phyloP scores from a whole-genome alignment of 148 eudicot genomes.

The Oxyria digyna region DNA sequence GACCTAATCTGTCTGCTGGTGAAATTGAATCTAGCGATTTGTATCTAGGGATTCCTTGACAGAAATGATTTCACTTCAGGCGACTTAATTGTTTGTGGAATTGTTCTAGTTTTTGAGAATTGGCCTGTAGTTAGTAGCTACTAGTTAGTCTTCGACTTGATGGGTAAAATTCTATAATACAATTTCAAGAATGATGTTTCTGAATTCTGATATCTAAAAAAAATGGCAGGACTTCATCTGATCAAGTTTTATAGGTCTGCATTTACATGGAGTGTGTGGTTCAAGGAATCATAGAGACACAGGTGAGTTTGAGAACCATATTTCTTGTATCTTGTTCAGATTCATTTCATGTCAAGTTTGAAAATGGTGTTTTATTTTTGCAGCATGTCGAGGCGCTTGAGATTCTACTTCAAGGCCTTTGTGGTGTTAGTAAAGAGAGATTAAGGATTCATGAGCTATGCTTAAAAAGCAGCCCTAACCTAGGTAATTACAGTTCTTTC shows the following conservation, averaged over 20 bases:
- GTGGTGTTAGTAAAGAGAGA: constrained; percentile 66
- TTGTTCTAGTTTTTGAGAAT: not conserved
- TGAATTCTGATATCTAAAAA: not conserved
- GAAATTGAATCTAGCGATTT: no score
- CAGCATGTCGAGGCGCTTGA: constrained; percentile 98
- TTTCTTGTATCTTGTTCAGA: not conserved
- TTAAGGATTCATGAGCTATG: constrained; percentile 77
- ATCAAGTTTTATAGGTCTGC: not conserved
- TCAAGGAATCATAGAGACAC: constrained; percentile 87
- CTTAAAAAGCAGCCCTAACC: constrained; percentile 69
- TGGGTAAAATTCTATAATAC: no score
- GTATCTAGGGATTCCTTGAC: not conserved
- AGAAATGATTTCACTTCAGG: not conserved
- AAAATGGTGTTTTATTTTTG: constrained; percentile 9
- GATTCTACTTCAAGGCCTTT: constrained; percentile 88
- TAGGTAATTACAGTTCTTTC: constrained; percentile 31
- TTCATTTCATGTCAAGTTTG: not conserved
- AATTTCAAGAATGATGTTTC: no score
- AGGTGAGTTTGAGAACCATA: constrained; percentile 24
- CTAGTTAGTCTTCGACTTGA: not conserved
- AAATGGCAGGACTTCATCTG: constrained; percentile 1
- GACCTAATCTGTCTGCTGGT: not conserved
- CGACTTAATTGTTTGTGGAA: not conserved
- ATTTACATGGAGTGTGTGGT: constrained; percentile 57
- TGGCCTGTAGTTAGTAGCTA: no score